Conservation (phyloP, 345 rosid species). For the Citrus inodora region DNA sequence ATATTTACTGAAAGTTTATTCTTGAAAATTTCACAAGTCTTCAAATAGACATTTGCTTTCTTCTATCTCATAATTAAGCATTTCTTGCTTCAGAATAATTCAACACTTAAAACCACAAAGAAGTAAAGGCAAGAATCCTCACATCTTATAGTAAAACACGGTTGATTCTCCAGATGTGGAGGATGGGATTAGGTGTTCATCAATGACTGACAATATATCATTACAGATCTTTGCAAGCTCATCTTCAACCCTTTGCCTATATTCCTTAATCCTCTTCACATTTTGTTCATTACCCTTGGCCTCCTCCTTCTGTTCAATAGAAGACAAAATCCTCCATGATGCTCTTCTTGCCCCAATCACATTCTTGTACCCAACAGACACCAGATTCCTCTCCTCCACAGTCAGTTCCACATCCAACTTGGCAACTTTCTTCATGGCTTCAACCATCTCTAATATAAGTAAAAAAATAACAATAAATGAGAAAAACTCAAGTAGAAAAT, state of each 20-base stretch:
- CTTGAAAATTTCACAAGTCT: not conserved
- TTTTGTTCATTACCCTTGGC: slow-evolving; percentile 68
- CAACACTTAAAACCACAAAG: not conserved
- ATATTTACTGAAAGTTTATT: not conserved
- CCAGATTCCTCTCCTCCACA: slow-evolving; percentile 77
- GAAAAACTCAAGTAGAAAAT: not conserved
- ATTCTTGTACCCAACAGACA: slow-evolving; percentile 86
- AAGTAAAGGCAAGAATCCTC: slow-evolving; percentile 21
- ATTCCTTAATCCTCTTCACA: slow-evolving; percentile 67
- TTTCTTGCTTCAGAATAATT: not conserved
- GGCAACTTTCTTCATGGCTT: slow-evolving; percentile 78
- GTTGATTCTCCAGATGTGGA: slow-evolving; percentile 73
- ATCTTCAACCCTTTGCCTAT: slow-evolving; percentile 66
- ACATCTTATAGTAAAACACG: slow-evolving; percentile 82
- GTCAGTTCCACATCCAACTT: slow-evolving; percentile 68
- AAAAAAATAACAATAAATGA: not conserved
- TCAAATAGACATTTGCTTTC: not conserved
- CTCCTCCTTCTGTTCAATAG: slow-evolving; percentile 87
- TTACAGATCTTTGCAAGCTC: slow-evolving; percentile 70
- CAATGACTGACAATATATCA: slow-evolving; percentile 65
- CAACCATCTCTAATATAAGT: slow-evolving; percentile 69
- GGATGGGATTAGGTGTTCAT: slow-evolving; percentile 64
- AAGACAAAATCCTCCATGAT: slow-evolving; percentile 68
- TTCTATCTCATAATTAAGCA: not conserved
- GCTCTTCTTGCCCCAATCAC: slow-evolving; percentile 87